Conservation (phyloP, 176 grass and related monocot species). For the Bolboschoenus planiculmis region DNA sequence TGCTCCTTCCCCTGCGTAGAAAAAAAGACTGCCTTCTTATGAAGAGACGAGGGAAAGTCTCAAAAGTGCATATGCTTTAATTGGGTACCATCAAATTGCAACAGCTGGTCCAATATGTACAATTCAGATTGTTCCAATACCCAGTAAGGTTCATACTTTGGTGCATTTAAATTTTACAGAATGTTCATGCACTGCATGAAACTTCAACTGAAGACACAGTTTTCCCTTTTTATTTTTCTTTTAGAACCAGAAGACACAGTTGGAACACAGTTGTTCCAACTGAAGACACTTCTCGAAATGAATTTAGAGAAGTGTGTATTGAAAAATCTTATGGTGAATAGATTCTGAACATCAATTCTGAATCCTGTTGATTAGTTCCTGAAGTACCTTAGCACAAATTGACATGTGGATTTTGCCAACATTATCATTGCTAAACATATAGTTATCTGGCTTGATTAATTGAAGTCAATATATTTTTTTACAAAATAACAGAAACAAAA, state of each 20-base stretch:
- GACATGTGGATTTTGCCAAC: not conserved
- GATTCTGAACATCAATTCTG: not conserved
- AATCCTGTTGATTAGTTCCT: not conserved
- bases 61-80: not conserved
- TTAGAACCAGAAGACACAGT: too few species aligned
- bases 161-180: not conserved
- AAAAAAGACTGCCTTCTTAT: not conserved
- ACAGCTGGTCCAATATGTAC: not conserved
- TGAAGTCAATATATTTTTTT: too few species aligned
- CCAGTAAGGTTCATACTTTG: not conserved
- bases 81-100: not conserved
- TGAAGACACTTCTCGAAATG: too few species aligned
- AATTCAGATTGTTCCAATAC: not conserved
- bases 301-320: conserved; percentile 7
- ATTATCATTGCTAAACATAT: not conserved
- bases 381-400: not conserved
- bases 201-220: not conserved
- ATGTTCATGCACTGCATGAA: not conserved
- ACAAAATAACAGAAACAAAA: too few species aligned
- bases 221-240: not conserved
- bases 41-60: not conserved
- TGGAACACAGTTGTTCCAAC: too few species aligned
- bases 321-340: not conserved
- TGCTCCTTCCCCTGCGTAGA: not conserved
- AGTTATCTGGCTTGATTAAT: not conserved